Evolutionary conservation across 2,329 filamentous ascomycete genomes (phyloP).

Genomic region (Exophiala lecanii-corni): DNA sequence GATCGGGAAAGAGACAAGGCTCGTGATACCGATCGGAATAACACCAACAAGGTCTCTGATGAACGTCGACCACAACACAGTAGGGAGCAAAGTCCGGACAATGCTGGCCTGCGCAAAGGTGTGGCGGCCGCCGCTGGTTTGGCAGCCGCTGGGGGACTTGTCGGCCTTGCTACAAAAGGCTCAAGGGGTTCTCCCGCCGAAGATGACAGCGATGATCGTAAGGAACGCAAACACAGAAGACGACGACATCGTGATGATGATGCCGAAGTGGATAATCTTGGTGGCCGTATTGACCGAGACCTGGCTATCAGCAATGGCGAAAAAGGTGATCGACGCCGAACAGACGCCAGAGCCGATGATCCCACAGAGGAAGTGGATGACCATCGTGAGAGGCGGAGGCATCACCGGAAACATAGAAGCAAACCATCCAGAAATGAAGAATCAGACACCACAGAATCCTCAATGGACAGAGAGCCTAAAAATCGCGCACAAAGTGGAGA

Average conservation of each 20-base stretch:
- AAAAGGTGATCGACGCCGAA: slow-evolving; percentile 13
- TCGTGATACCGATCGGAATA: slow-evolving; percentile 15
- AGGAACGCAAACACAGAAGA: slow-evolving; percentile 20
- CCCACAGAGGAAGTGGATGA: slow-evolving; percentile 12
- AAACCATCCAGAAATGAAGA: slow-evolving; percentile 14
- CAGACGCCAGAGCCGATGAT: slow-evolving; percentile 11
- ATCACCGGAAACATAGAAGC: slow-evolving; percentile 17
- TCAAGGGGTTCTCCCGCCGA: slow-evolving; percentile 16
- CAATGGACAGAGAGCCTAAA: slow-evolving; percentile 10
- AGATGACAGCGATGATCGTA: slow-evolving; percentile 23
- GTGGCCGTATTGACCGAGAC: slow-evolving; percentile 16
- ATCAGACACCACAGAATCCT: slow-evolving; percentile 18
- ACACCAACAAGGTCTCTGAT: slow-evolving; percentile 10
- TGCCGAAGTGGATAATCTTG: slow-evolving; percentile 15
- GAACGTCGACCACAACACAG: slow-evolving; percentile 16
- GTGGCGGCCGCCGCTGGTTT: slow-evolving; percentile 22
- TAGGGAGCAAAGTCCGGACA: slow-evolving; percentile 24
- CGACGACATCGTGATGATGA: slow-evolving; percentile 19
- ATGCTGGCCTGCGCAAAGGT: slow-evolving; percentile 19
- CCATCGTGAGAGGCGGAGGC: slow-evolving; percentile 14
- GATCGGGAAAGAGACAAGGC: slow-evolving; percentile 18
- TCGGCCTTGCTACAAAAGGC: slow-evolving; percentile 16
- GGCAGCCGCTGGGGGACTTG: slow-evolving; percentile 21
- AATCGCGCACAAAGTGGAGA: slow-evolving; percentile 12
- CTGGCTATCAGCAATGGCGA: slow-evolving; percentile 14